Percentiles rank a stretch among this genome's conserved stretches.
Conservation (phyloP, 1,284 basidiomycete genomes). For the Irpex lacteus region DNA sequence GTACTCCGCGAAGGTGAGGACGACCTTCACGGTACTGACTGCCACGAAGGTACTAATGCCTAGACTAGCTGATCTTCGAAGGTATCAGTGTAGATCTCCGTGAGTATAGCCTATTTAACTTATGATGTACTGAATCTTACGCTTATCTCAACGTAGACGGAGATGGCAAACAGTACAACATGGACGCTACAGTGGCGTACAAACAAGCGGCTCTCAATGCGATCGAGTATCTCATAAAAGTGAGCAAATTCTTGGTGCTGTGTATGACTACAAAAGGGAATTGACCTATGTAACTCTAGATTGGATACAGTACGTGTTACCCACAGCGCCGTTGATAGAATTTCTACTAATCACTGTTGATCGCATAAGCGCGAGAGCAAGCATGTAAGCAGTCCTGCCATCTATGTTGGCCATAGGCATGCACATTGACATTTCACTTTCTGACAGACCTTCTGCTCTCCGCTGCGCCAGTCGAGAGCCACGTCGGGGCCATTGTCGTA, state of each 20-base stretch:
- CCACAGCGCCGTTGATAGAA: background rate
- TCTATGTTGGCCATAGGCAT: background rate
- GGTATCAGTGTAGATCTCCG: conserved; percentile 73
- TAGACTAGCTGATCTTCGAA: conserved; percentile 59
- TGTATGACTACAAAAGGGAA: too few species aligned
- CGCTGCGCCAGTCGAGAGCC: conserved; percentile 75
- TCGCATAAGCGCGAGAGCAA: conserved; percentile 59
- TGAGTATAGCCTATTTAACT: conserved; percentile 29
- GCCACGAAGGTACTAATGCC: conserved; percentile 1
- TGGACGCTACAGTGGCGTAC: conserved; percentile 78
- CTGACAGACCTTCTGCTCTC: conserved; percentile 63
- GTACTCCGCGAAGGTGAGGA: conserved; percentile 57
- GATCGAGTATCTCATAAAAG: conserved; percentile 76
- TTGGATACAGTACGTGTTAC: conserved; percentile 59
- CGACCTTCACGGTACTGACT: background rate
- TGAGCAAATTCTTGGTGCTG: conserved; percentile 17
- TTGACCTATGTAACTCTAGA: conserved; percentile 27
- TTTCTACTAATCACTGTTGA: background rate
- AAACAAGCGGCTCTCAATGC: conserved; percentile 78
- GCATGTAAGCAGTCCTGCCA: conserved; percentile 45
- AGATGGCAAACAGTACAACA: conserved; percentile 72
- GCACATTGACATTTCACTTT: background rate
- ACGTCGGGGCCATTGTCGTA: conserved; percentile 73
- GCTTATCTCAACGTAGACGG: conserved; percentile 43
- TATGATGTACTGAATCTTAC: background rate